Conservation (phyloP, 306 rosid genomes). For the Ziziphus jujuba region DNA sequence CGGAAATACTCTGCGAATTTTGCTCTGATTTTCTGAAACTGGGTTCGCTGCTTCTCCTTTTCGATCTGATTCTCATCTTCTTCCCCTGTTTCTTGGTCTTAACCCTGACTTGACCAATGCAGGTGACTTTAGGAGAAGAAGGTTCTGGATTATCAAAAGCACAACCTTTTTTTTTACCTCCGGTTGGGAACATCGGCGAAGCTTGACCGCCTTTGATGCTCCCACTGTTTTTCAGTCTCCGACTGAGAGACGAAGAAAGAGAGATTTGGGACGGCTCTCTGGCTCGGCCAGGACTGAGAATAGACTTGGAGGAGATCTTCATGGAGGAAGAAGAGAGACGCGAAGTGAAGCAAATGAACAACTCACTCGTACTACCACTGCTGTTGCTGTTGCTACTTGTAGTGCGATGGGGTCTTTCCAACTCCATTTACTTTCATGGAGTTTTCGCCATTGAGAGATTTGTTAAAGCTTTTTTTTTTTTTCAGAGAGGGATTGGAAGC, state of each 20-base stretch:
- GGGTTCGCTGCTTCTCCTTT: conserved; percentile 46
- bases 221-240: conserved; percentile 67
- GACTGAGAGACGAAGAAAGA: conserved; percentile 75
- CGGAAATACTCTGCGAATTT: neutral
- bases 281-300: conserved; percentile 71
- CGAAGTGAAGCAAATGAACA: conserved; percentile 74
- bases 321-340: conserved; percentile 71
- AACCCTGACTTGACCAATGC: conserved; percentile 94
- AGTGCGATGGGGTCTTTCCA: conserved; percentile 48
- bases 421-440: conserved; percentile 36
- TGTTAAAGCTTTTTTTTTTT: conserved; percentile 4
- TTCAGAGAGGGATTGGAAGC: neutral
- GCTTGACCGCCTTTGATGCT: conserved; percentile 88
- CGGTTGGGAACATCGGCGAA: conserved; percentile 88
- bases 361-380: conserved; percentile 58
- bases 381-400: conserved; percentile 29
- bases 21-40: conserved; percentile 62
- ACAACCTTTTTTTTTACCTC: conserved; percentile 57
- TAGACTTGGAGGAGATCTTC: conserved; percentile 84
- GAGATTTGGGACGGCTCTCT: conserved; percentile 79
- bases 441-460: conserved; percentile 17
- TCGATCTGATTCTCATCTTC: conserved; percentile 71
- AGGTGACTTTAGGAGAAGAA: conserved; percentile 90
- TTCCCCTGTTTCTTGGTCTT: conserved; percentile 87
- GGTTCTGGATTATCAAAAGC: conserved; percentile 91